Evolutionary conservation across 495 filamentous ascomycete species (phyloP).

Genomic region (Penicillium antarcticum): DNA sequence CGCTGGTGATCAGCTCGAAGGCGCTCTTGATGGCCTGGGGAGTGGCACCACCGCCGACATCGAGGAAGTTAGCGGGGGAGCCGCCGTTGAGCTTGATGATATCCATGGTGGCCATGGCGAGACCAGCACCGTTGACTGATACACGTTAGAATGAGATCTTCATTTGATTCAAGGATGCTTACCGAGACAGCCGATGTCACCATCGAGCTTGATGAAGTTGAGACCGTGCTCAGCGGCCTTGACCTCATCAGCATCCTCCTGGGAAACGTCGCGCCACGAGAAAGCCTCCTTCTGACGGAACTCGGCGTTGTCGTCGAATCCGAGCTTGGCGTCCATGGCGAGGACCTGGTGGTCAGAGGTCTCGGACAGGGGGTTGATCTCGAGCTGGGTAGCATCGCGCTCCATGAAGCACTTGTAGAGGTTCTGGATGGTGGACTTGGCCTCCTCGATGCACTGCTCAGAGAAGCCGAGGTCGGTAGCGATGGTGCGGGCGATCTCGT

Average conservation of each 20-base stretch:
- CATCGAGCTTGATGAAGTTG: constrained; percentile 99
- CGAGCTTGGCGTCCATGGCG: constrained; percentile 98
- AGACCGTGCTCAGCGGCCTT: constrained; percentile 87
- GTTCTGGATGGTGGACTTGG: constrained; percentile 94
- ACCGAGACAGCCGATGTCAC: constrained; percentile 94
- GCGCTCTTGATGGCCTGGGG: constrained; percentile 94
- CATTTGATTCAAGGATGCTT: constrained; percentile 3
- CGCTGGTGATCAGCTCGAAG: constrained; percentile 96
- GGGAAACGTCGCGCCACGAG: constrained; percentile 84
- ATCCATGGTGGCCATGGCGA: constrained; percentile 99
- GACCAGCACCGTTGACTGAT: constrained; percentile 90
- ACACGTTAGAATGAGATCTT: constrained; percentile 17
- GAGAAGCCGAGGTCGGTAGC: constrained; percentile 93
- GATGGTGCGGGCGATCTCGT: constrained; percentile 88
- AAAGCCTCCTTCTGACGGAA: constrained; percentile 98
- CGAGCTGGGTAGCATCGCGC: constrained; percentile 96
- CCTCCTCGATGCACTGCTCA: constrained; percentile 91
- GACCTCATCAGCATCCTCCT: constrained; percentile 97
- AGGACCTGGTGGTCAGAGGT: constrained; percentile 96
- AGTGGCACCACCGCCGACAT: constrained; percentile 96
- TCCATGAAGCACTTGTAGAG: constrained; percentile 98
- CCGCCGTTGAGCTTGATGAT: constrained; percentile 99
- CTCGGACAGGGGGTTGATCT: constrained; percentile 98
- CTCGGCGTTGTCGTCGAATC: constrained; percentile 97
- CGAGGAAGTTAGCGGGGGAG: constrained; percentile 94